Evolutionary conservation across 306 rosid species (phyloP), one percentile per base, ranked within the genome.

Genomic region (Castanospermum australe): DNA sequence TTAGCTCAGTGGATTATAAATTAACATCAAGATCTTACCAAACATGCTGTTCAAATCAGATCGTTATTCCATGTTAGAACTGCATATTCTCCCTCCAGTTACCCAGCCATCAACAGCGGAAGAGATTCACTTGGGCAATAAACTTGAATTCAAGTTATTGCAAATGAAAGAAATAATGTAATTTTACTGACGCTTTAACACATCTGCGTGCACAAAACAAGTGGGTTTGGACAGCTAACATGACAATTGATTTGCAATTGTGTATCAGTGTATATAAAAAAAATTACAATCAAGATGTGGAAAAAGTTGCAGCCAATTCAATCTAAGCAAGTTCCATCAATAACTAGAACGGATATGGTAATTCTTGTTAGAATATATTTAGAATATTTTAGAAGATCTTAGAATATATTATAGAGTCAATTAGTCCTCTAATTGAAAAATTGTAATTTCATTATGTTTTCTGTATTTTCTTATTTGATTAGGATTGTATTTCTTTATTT

Each of bases 1-100:
- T 51, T 64, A 38, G 73, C 44, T 55, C 51, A 50, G 41, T 57
- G 66, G 38, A 28, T 67, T 39, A 67, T 39, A 44, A 66, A 70
- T 44, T 52, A 79, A 75, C 52, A 71, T 67, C 67, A 51, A 36
- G 24, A 81, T 64, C 82, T 82, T 73, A 80, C 86, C 67, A 17
- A 67, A 12, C 44, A 60, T 36, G 22, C 18, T 38, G 75, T 63
- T 77, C 60, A 35, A 47, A 73, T 76, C 52, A 21, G 32, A 32
- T 67, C 18, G 30, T 50, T 28, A 59, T 50, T 77, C 22, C 67
- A 57, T 5, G 13, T 5, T 51, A 20, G 59, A 51, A 65, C 12
- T 48, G 24, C 64, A 61, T 47, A 75, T 56, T 62, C 32, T 79
- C 67, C 75, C 73, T 44, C 74, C 75, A 35, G 51, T 51, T 62